Evolutionary conservation across 495 filamentous ascomycete species (phyloP), one percentile per base, ranked within the genome.

Genomic region (Aspergillus mulundensis): DNA sequence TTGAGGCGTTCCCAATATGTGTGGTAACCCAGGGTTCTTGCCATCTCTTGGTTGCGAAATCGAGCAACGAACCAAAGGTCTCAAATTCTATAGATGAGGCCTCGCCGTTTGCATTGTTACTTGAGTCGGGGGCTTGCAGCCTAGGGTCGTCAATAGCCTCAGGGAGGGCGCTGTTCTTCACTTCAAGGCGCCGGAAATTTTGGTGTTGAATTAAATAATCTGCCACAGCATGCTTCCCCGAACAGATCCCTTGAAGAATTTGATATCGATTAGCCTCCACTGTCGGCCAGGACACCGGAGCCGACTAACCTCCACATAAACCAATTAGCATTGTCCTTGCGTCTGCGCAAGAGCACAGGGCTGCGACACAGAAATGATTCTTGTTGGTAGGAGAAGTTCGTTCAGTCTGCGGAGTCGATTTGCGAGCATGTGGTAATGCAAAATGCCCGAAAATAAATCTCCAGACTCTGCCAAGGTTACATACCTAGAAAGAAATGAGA

Each of bases 21-120:
- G 88, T 91, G 0, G 87, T 94, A 7, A 97, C 89, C 83, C 86
- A 97, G 25, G 80, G 78, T 53, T 84, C 82, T 58, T 81, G 81
- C 93, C 93, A 98, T 61, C 81, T 70, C 65, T 86, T 87, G 4
- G 94, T 97, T 42, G 91, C 88, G 63, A 88, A 91, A 32, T 95
- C 85, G 7, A 97, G 70, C 15, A 98, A 78, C 2, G 77, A 77
- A 11, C 85, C 79, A 18, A 81, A 73, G 25, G 68, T 75, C 8
- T 74, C 51, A 69, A 96, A 96, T 25, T 66, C 63, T 23, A 65
- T 44, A 25, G 65, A 58, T n/a, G 69, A 41, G 5, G 53, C 50
- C 15, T 57, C 60, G 10, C 54, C 57, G 24, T 62, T 66, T n/a
- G 56, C 60, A 28, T 63, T 47, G 3, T 55, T 58, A 14, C 46